phyloP scores from a whole-genome alignment of 495 filamentous ascomycete species.

The Jackrogersella minutella region DNA sequence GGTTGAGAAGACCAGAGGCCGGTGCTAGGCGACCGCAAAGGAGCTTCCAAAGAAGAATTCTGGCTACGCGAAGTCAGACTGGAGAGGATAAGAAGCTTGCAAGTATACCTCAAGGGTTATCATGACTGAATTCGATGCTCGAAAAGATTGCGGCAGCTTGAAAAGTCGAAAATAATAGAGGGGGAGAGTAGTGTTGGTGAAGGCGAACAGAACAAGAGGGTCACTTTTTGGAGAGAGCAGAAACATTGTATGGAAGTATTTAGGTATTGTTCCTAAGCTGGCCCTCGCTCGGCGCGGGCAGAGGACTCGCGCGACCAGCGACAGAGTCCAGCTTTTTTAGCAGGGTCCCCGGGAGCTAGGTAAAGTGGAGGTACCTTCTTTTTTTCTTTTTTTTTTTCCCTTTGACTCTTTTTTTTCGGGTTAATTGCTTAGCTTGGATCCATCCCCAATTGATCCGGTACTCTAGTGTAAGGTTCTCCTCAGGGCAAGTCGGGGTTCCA shows the following conservation, averaged over 20 bases:
- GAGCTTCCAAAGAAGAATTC: conserved; percentile 30
- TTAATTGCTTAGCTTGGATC: conserved; percentile 30
- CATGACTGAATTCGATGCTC: conserved; percentile 44
- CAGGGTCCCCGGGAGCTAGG: not conserved
- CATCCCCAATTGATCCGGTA: conserved; percentile 36
- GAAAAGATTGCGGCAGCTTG: conserved; percentile 21
- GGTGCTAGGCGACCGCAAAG: conserved; percentile 20
- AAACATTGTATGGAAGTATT: conserved; percentile 30
- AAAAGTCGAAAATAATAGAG: conserved; percentile 18
- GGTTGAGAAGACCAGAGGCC: conserved; percentile 19
- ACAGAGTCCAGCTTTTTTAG: not conserved
- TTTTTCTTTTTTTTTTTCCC: conserved; percentile 12
- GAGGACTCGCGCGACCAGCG: conserved; percentile 38
- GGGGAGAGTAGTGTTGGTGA: conserved; percentile 33
- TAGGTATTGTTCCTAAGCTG: conserved; percentile 36
- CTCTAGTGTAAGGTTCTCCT: not conserved
- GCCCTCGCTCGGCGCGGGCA: conserved; percentile 41
- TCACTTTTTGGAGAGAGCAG: conserved; percentile 42
- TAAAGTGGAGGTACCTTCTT: not conserved
- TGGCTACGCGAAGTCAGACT: conserved; percentile 37
- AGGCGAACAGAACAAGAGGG: conserved; percentile 40
- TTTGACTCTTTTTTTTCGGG: conserved; percentile 23
- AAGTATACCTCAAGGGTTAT: conserved; percentile 28
- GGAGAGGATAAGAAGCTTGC: conserved; percentile 42
- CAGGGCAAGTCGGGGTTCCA: conserved; percentile 28